phyloP scores from a whole-genome alignment of 225 moss, liverwort and hornwort species.

The Physcomitrellopsis africana region DNA sequence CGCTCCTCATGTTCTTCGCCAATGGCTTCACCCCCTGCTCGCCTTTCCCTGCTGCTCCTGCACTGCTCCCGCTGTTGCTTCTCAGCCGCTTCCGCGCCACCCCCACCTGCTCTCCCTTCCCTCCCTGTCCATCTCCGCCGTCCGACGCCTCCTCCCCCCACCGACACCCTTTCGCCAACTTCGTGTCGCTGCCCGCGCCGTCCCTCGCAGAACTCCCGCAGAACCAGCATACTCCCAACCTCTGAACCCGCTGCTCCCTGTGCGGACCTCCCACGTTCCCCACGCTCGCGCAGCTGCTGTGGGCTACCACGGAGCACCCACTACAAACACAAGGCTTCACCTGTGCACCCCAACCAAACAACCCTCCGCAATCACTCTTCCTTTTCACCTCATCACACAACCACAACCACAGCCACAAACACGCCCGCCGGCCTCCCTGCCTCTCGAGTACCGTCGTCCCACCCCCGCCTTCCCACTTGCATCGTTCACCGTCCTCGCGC shows the following conservation, averaged over 20 bases:
- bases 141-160: slow-evolving; percentile 58
- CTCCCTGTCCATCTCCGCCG: slow-evolving; percentile 57
- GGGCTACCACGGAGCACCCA: slow-evolving; percentile 67
- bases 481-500: too few species aligned
- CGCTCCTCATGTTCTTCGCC: slow-evolving; percentile 60
- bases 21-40: slow-evolving; percentile 63
- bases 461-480: too few species aligned
- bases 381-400: too few species aligned
- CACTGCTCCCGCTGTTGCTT: slow-evolving; percentile 77
- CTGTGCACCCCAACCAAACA: slow-evolving; percentile 54
- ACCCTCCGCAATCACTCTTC: not conserved
- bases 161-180: slow-evolving; percentile 50
- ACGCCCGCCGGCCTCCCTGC: too few species aligned
- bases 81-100: slow-evolving; percentile 82
- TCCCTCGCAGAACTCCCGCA: slow-evolving; percentile 65
- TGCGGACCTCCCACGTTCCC: slow-evolving; percentile 51
- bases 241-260: slow-evolving; percentile 66
- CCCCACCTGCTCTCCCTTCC: slow-evolving; percentile 64
- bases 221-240: slow-evolving; percentile 63
- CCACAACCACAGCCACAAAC: too few species aligned
- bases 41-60: slow-evolving; percentile 49
- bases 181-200: slow-evolving; percentile 47
- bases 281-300: slow-evolving; percentile 67
- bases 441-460: too few species aligned
- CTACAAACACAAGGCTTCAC: slow-evolving; percentile 72